These are phyloP conservation scores for Alnus glutinosa DNA, from an alignment of 306 rosid genomes.

Conservation along the genomic window DNA sequence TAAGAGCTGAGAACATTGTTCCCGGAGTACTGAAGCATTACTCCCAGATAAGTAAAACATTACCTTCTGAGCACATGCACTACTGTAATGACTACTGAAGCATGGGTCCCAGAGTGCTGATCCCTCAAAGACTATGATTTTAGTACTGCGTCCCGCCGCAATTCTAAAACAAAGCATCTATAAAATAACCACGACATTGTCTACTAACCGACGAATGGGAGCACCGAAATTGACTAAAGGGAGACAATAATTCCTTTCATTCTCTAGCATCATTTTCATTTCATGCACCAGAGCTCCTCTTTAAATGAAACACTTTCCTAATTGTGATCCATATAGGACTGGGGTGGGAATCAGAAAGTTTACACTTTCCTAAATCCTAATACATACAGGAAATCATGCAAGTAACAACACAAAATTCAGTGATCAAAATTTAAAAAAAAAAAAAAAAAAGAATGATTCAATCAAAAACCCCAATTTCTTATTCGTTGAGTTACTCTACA, in stretches of 20 bases:
- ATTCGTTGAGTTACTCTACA: background rate
- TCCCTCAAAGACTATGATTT: background rate
- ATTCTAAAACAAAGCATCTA: background rate
- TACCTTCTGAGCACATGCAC: no score
- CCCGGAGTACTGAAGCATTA: background rate
- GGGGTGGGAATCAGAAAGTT: background rate
- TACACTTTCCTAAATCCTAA: background rate
- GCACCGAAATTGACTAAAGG: background rate
- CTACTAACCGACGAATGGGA: background rate
- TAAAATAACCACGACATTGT: background rate
- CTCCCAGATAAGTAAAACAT: no score
- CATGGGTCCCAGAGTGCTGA: background rate
- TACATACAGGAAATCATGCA: background rate
- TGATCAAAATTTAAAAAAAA: background rate
- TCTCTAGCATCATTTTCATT: no score
- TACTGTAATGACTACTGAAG: no score
- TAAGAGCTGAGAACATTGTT: background rate
- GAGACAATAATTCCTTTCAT: background rate
- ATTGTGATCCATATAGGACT: background rate
- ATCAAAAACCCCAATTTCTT: background rate
- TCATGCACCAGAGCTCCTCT: background rate
- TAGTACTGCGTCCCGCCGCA: background rate
- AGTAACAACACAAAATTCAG: background rate
- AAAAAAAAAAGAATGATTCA: background rate
- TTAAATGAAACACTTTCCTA: background rate